Conservation (phyloP, 78 protist species). For the Andalucia godoyi region DNA sequence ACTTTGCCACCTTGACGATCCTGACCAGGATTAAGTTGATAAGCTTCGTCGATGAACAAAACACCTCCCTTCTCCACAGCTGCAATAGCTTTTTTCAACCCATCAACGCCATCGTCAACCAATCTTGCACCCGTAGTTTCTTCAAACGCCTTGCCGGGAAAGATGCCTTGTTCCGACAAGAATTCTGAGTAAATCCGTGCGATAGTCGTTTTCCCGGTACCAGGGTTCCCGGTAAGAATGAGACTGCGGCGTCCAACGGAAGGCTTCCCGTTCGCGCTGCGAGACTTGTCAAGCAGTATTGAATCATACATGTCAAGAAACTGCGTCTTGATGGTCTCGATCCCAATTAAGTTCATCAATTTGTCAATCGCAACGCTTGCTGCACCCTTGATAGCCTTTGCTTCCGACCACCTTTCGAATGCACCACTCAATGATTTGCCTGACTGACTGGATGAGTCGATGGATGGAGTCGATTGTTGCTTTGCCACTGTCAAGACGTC, state of each 20-base stretch:
- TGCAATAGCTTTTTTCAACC: neutral
- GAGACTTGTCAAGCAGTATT: too few relatives aligned
- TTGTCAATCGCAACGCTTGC: too few relatives aligned
- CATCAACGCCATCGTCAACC: neutral
- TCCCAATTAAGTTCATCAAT: too few relatives aligned
- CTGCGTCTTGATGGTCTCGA: too few relatives aligned
- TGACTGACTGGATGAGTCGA: too few relatives aligned
- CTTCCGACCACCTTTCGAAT: too few relatives aligned
- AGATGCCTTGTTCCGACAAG: neutral
- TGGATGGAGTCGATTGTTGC: too few relatives aligned
- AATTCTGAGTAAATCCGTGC: neutral
- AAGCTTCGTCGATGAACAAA: constrained; percentile 47
- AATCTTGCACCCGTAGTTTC: neutral
- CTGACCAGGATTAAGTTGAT: neutral
- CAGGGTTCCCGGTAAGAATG: constrained; percentile 17
- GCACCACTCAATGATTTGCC: too few relatives aligned
- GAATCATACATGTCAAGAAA: too few relatives aligned
- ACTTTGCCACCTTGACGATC: neutral
- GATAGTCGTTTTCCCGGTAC: constrained; percentile 16
- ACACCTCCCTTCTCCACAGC: constrained; percentile 2
- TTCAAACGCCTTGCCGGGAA: neutral
- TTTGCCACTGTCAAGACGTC: too few relatives aligned
- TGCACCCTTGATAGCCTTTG: too few relatives aligned
- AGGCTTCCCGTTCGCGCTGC: too few relatives aligned
- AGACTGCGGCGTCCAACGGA: neutral